A percentile compares a stretch with the other conserved stretches of the same genome.
Evolutionary conservation across 2,329 filamentous ascomycete species (phyloP).

Genomic region (Cladophialophora yegresii): DNA sequence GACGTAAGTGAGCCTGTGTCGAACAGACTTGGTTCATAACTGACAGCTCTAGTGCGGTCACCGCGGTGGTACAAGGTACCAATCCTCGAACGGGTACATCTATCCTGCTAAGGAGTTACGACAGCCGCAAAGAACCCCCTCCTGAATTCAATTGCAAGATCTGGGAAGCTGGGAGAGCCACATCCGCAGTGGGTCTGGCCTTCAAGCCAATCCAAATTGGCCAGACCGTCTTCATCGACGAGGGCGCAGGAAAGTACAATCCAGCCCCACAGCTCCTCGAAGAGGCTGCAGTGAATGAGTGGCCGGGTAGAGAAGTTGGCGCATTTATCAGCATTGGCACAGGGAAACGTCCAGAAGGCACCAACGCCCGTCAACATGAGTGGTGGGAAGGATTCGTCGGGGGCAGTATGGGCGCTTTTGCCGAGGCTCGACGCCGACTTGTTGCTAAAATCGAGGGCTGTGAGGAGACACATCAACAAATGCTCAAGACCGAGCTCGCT

Average conservation of each 20-base stretch:
- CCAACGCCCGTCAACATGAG: conserved; percentile 66
- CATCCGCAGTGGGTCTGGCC: conserved; percentile 82
- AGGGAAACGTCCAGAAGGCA: conserved; percentile 75
- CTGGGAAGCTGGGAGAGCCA: conserved; percentile 96
- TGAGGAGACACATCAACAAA: conserved; percentile 83
- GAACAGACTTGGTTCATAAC: conserved; percentile 13
- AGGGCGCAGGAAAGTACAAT: conserved; percentile 89
- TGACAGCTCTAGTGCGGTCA: conserved; percentile 67
- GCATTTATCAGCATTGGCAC: conserved; percentile 95
- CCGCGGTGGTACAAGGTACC: conserved; percentile 85
- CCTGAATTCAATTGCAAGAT: conserved; percentile 93
- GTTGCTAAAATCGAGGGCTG: conserved; percentile 95
- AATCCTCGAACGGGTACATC: conserved; percentile 63
- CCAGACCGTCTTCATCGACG: conserved; percentile 90
- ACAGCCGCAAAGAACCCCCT: conserved; percentile 86
- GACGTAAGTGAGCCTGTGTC: conserved; percentile 64
- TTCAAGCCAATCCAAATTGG: conserved; percentile 96
- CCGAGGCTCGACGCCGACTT: conserved; percentile 79
- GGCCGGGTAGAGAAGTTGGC: conserved; percentile 89
- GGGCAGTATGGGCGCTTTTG: conserved; percentile 76
- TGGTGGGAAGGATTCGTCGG: conserved; percentile 90
- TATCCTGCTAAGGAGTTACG: conserved; percentile 84
- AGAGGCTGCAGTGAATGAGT: conserved; percentile 91
- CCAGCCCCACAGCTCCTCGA: conserved; percentile 82
- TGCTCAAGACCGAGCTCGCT: conserved; percentile 75